Conservation (phyloP, 2,329 filamentous ascomycete genomes). For the Rhexocercosporidium sp. region DNA sequence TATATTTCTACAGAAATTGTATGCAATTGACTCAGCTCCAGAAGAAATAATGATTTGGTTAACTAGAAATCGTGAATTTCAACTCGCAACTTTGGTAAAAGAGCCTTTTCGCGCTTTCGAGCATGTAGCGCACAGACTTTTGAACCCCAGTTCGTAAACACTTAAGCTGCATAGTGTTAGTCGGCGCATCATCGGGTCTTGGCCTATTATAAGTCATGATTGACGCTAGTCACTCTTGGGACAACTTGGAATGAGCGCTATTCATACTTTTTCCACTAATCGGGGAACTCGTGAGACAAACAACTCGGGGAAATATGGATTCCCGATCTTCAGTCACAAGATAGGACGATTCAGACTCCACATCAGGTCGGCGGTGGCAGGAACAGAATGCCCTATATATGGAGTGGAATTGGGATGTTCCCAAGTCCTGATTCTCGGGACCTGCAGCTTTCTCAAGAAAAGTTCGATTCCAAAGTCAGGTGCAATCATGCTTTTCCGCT, state of each 20-base stretch:
- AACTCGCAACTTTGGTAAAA: no score
- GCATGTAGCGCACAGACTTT: no score
- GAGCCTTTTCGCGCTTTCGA: no score
- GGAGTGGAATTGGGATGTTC: neutral
- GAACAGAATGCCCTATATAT: neutral
- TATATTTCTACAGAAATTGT: no score
- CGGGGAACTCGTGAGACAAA: neutral
- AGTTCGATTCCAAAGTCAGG: neutral
- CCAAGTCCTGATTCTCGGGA: neutral
- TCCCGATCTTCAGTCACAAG: neutral
- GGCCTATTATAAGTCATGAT: neutral
- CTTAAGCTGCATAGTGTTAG: neutral
- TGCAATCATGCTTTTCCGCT: constrained; percentile 1
- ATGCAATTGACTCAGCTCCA: no score
- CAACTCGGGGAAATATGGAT: neutral
- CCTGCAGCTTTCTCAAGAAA: neutral
- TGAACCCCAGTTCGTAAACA: no score
- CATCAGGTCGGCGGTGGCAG: neutral
- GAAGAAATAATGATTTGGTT: no score
- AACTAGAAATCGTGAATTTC: no score
- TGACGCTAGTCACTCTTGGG: neutral
- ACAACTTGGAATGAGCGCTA: neutral
- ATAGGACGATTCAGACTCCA: neutral
- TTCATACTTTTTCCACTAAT: neutral
- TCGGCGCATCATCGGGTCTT: neutral